phyloP scores from a whole-genome alignment of 2,329 filamentous ascomycete genomes.

The Fusarium chuoi region DNA sequence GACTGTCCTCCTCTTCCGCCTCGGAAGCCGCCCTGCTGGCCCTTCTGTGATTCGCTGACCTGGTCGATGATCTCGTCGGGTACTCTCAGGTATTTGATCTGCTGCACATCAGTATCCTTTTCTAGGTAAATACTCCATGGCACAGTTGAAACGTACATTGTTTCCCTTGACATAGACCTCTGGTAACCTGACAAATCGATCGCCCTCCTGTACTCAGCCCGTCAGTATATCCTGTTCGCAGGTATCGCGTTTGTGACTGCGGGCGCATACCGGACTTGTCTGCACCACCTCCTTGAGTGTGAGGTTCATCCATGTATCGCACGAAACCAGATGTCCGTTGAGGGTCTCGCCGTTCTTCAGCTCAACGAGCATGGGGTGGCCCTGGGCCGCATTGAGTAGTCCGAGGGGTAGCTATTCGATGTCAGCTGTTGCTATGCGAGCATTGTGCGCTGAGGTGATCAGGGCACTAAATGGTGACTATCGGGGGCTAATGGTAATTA shows the following conservation, averaged over 20 bases:
- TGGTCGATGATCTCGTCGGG: slow-evolving; percentile 96
- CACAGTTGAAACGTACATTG: slow-evolving; percentile 72
- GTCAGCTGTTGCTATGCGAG: slow-evolving; percentile 38
- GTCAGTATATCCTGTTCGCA: slow-evolving; percentile 21
- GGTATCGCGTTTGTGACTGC: not conserved
- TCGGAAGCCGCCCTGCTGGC: slow-evolving; percentile 70
- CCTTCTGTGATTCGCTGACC: slow-evolving; percentile 91
- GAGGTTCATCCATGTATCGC: slow-evolving; percentile 99
- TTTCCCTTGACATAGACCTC: slow-evolving; percentile 98
- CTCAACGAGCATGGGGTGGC: slow-evolving; percentile 97
- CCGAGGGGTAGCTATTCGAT: slow-evolving; percentile 72
- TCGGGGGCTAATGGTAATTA: not conserved
- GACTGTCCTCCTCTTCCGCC: slow-evolving; percentile 71
- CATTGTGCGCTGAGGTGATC: slow-evolving; percentile 1
- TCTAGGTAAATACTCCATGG: not conserved
- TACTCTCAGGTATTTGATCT: slow-evolving; percentile 99
- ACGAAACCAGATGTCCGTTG: slow-evolving; percentile 94
- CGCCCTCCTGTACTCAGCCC: slow-evolving; percentile 74
- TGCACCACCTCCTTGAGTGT: slow-evolving; percentile 97
- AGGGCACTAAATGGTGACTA: not conserved
- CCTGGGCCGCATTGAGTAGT: slow-evolving; percentile 93
- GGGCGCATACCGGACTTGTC: slow-evolving; percentile 76
- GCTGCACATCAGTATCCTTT: slow-evolving; percentile 16
- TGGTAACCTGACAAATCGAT: slow-evolving; percentile 90
- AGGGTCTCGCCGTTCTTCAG: slow-evolving; percentile 97